These are phyloP conservation scores for Eucalyptus curtisii DNA, from an alignment of 345 rosid species.

Conservation along the genomic window DNA sequence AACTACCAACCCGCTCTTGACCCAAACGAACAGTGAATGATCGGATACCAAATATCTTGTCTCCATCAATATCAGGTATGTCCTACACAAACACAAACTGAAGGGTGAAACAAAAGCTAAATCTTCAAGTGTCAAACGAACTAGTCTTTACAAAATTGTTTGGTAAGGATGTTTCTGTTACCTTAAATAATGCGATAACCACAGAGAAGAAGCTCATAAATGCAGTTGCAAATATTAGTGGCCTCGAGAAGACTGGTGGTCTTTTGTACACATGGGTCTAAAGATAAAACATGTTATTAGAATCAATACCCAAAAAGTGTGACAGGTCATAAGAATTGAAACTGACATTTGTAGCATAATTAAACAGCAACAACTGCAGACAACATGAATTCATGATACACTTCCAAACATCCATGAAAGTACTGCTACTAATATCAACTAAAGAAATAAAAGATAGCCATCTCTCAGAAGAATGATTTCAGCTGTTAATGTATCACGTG, in stretches of 20 bases:
- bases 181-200: conserved; percentile 94
- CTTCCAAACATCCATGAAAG: not conserved
- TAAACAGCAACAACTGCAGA: not conserved
- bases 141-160: not conserved
- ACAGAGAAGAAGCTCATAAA: conserved; percentile 98
- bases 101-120: not conserved
- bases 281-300: conserved; percentile 1
- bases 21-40: conserved; percentile 83
- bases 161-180: conserved; percentile 1
- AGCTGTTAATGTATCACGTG: not conserved
- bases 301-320: not conserved
- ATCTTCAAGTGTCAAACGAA: not conserved
- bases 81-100: conserved; percentile 33
- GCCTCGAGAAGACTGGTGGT: conserved; percentile 48
- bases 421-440: not conserved
- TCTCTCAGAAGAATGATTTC: not conserved
- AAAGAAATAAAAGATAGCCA: not conserved
- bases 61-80: conserved; percentile 98
- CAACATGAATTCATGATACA: not conserved
- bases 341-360: not conserved
- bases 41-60: conserved; percentile 67
- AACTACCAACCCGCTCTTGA: conserved; percentile 46
- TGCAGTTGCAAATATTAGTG: conserved; percentile 83
- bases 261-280: conserved; percentile 80
- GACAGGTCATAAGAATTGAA: not conserved